Conservation (phyloP, 2,329 filamentous ascomycete genomes). For the Colletotrichum sp. region DNA sequence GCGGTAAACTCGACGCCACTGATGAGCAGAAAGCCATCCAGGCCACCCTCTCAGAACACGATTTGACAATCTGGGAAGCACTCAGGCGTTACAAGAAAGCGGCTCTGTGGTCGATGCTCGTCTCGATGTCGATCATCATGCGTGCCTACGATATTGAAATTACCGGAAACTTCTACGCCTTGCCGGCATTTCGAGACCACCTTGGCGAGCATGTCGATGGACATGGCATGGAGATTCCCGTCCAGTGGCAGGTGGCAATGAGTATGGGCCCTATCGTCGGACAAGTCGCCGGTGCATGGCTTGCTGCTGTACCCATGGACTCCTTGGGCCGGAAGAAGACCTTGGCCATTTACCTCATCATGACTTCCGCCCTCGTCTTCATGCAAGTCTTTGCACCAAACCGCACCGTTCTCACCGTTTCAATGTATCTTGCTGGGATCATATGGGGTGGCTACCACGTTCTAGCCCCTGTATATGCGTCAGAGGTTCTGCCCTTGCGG, state of each 20-base stretch:
- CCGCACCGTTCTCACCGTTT: background rate
- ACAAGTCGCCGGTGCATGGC: background rate
- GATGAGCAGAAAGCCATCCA: background rate
- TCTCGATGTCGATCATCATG: background rate
- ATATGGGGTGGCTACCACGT: background rate
- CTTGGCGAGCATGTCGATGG: background rate
- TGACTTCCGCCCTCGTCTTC: background rate
- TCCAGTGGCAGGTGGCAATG: background rate
- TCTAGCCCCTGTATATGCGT: constrained; percentile 49
- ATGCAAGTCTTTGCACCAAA: background rate
- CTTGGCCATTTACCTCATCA: background rate
- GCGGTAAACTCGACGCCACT: background rate
- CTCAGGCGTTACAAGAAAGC: background rate
- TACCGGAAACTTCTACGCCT: background rate
- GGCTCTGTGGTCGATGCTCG: background rate
- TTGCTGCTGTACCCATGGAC: background rate
- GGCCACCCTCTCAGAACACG: background rate
- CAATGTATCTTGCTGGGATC: background rate
- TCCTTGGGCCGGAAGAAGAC: background rate
- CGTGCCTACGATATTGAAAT: background rate
- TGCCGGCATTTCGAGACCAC: background rate
- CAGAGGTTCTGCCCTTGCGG: constrained; percentile 41
- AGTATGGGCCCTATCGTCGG: background rate
- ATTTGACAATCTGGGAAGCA: background rate
- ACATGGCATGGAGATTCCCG: background rate